Evolutionary conservation across 345 rosid genomes (phyloP), one percentile per base, ranked within the genome.

Genomic region (Kernera saxatilis): DNA sequence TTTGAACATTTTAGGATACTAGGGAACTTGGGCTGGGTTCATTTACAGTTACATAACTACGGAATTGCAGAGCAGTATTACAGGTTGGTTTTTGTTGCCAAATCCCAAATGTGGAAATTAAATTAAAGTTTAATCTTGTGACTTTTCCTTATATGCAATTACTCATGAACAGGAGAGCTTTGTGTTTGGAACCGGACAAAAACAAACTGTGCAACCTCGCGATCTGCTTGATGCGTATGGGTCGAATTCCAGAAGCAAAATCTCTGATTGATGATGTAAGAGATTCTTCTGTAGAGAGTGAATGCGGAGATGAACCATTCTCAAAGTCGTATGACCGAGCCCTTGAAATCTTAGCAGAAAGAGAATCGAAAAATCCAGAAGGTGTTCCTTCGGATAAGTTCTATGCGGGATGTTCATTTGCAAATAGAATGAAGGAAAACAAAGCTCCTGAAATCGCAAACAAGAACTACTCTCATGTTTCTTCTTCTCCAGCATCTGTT

Each of bases 1-100:
- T 45, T 35, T 29, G 69, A 40, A 67, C 45, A 21, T 71, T 40
- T 56, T 70, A 87, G 97, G 83, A 74, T 91, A 55, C 62, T 87
- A 4, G 97, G 97, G 39, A 91, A 91, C 74, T 64, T 92, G 77
- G 98, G 95, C 5, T 92, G 96, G 98, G 96, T 93, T 71, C 86
- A 85, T 62, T 69, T 92, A 74, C 92, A 84, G 83, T 70, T 83
- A 25, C 85, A 81, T 69, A 83, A 92, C 73, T 90, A 83, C 26
- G 87, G 91, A 68, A 82, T 81, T n/a, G 93, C 96, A 9, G 93
- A 89, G 67, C 85, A 86, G 23, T 69, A 83, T 76, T 89, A 92
- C 84, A 82, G 88, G 96, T 82, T 45, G 30, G 26, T 36, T 56
- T 12, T 65, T 46, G 35, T 41, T 32, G 30, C 29, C 19, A 30